phyloP scores from a whole-genome alignment of 805 yeast genomes.

The Candida ficus region DNA sequence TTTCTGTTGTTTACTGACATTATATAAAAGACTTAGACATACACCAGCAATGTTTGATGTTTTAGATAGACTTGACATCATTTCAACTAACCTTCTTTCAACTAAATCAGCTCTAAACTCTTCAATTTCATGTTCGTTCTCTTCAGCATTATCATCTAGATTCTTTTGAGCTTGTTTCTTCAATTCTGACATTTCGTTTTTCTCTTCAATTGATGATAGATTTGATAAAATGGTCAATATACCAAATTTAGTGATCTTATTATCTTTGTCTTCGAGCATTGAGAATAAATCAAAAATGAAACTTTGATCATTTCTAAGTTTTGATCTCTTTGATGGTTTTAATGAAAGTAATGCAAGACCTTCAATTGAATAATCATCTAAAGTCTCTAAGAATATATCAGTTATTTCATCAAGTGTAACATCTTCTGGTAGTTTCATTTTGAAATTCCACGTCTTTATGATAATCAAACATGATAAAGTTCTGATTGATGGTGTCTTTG shows the following conservation, averaged over 20 bases:
- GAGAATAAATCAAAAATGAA: slow-evolving; percentile 28
- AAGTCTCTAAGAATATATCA: slow-evolving; percentile 22
- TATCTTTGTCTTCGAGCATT: slow-evolving; percentile 9
- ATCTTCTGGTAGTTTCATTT: slow-evolving; percentile 27
- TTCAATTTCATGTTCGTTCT: slow-evolving; percentile 11
- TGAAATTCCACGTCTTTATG: slow-evolving; percentile 53
- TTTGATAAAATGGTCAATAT: slow-evolving; percentile 29
- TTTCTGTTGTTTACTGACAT: slow-evolving; percentile 23
- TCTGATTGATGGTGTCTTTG: slow-evolving; percentile 19
- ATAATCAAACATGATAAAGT: slow-evolving; percentile 40
- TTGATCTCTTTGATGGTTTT: slow-evolving; percentile 32
- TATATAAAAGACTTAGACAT: slow-evolving; percentile 27
- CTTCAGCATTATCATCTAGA: slow-evolving; percentile 16
- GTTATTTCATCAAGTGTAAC: slow-evolving; percentile 29
- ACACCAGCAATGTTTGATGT: slow-evolving; percentile 24
- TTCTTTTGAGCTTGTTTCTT: slow-evolving; percentile 29
- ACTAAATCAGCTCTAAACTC: slow-evolving; percentile 19
- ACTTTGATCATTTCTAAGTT: slow-evolving; percentile 33
- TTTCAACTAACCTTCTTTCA: slow-evolving; percentile 18
- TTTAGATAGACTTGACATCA: slow-evolving; percentile 14
- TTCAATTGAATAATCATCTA: slow-evolving; percentile 31
- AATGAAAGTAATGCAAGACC: slow-evolving; percentile 47
- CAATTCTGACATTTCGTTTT: slow-evolving; percentile 25
- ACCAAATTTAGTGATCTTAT: slow-evolving; percentile 25
- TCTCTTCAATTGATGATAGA: slow-evolving; percentile 23